Evolutionary conservation across 108 stramenopile species (phyloP).

Genomic region (Nitzschia palea): DNA sequence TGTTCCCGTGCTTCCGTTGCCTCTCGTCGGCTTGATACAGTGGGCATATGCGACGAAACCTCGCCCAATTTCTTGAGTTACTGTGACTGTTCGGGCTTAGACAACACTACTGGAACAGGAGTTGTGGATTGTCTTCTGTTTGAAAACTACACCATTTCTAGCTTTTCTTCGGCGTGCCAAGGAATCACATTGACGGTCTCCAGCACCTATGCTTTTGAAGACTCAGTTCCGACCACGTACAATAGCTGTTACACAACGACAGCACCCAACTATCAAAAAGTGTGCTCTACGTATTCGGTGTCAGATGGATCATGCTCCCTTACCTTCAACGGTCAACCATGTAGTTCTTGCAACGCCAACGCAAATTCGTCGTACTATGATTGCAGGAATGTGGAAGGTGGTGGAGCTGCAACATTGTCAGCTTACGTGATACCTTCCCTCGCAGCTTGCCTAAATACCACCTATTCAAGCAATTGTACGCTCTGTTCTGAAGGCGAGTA

Average conservation of each 20-base stretch:
- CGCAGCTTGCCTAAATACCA: neutral
- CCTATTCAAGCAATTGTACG: neutral
- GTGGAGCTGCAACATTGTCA: neutral
- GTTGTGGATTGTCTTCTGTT: neutral
- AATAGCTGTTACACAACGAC: neutral
- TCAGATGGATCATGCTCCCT: neutral
- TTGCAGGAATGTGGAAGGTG: slow-evolving; percentile 13
- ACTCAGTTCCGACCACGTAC: neutral
- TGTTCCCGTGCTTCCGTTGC: neutral
- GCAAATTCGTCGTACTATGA: neutral
- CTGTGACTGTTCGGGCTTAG: slow-evolving; percentile 8
- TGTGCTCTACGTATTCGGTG: neutral
- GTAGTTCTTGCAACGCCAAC: neutral
- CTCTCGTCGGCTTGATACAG: slow-evolving; percentile 5
- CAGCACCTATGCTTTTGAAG: neutral
- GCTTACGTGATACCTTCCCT: neutral
- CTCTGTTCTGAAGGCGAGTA: neutral
- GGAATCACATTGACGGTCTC: neutral
- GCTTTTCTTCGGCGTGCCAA: neutral
- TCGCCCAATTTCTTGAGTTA: neutral
- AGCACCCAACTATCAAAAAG: slow-evolving; percentile 7
- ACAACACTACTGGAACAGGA: neutral
- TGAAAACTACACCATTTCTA: neutral
- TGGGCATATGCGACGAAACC: neutral
- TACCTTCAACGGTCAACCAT: neutral